phyloP scores from a whole-genome alignment of 331 rosid genomes.

The Pyrus hybrid region DNA sequence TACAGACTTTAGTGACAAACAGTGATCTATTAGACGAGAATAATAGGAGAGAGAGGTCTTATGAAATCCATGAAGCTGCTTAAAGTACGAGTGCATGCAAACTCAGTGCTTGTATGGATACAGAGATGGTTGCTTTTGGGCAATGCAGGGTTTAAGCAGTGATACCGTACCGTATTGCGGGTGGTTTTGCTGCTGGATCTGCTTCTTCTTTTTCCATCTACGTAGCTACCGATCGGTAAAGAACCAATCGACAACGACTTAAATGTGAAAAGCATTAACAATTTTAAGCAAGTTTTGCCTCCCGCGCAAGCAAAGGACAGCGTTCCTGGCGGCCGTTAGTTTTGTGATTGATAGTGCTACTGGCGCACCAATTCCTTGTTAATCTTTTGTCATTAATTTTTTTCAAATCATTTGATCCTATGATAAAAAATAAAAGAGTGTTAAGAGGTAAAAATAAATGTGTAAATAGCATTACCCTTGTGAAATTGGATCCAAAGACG shows the following conservation, averaged over 20 bases:
- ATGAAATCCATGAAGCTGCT: slow-evolving; percentile 29
- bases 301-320: background rate
- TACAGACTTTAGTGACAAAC: slow-evolving; percentile 31
- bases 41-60: slow-evolving; percentile 34
- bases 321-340: no score
- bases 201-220: background rate
- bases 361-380: no score
- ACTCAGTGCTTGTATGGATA: background rate
- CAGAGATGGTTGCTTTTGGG: background rate
- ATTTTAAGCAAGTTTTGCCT: background rate
- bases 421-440: no score
- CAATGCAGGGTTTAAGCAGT: background rate
- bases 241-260: background rate
- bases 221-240: background rate
- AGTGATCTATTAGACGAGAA: slow-evolving; percentile 39
- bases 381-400: no score
- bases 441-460: no score
- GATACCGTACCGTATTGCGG: background rate
- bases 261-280: background rate
- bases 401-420: no score
- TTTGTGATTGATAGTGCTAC: no score
- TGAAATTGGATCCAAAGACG: no score
- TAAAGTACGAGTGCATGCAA: slow-evolving; percentile 55
- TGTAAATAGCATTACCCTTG: accelerated
- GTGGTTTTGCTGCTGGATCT: background rate